Percentiles rank a stretch among this genome's conserved stretches.
phyloP scores from a whole-genome alignment of 2,329 filamentous ascomycete genomes.

The Nigrospora sphaerica region DNA sequence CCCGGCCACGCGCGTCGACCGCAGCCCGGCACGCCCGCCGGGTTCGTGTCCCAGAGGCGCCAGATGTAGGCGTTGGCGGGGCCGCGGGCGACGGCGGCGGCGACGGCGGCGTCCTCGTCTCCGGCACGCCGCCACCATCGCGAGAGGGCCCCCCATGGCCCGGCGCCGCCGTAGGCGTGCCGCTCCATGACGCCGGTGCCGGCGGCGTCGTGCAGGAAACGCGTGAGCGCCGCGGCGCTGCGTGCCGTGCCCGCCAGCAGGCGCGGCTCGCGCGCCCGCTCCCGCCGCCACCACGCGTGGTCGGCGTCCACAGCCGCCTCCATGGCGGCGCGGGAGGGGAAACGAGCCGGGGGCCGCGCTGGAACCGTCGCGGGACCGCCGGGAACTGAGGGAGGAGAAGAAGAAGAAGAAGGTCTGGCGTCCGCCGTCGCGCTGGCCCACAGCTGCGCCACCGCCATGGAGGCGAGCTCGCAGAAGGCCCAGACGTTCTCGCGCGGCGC shows the following conservation, averaged over 20 bases:
- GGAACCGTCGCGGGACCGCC: no score
- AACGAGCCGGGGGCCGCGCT: constrained; percentile 4
- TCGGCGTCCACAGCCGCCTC: constrained; percentile 16
- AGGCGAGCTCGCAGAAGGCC: constrained; percentile 19
- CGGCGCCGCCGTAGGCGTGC: constrained; percentile 12
- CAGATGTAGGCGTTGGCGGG: constrained; percentile 17
- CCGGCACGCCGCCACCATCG: no score
- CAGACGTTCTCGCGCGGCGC: constrained; percentile 12
- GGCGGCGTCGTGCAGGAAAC: constrained; percentile 16
- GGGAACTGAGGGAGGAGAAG: no score
- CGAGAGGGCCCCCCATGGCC: constrained; percentile 7
- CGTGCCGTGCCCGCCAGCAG: constrained; percentile 12
- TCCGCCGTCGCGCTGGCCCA: constrained; percentile 8
- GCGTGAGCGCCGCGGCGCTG: constrained; percentile 8
- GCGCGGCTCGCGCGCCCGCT: constrained; percentile 13
- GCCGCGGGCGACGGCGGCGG: constrained; percentile 6
- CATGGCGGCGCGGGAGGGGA: constrained; percentile 15
- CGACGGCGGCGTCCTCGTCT: no score
- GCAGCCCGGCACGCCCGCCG: constrained; percentile 13
- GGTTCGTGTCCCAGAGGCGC: constrained; percentile 19
- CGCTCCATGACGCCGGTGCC: constrained; percentile 18
- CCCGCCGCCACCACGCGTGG: constrained; percentile 17
- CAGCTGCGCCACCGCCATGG: constrained; percentile 29
- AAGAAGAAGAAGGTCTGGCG: no score
- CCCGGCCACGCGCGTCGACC: constrained; percentile 13